A percentile compares a stretch with the other conserved stretches of the same genome.
Conservation (phyloP, 768 basidiomycete species). For the Agaricus blazei region DNA sequence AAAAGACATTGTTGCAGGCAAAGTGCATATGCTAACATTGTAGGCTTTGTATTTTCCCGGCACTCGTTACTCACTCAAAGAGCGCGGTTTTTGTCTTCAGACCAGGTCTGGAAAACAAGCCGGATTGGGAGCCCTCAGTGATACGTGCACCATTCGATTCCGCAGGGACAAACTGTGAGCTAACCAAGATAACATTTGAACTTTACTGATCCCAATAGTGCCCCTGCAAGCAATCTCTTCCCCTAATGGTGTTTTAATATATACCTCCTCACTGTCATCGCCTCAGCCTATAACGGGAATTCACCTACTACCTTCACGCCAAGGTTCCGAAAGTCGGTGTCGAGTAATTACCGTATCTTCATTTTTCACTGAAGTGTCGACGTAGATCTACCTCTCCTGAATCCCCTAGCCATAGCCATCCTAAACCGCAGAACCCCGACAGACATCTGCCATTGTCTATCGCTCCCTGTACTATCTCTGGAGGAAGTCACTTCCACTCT, state of each 20-base stretch:
- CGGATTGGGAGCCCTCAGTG: constrained; percentile 42
- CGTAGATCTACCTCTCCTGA: constrained; percentile 15
- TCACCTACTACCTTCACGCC: constrained; percentile 37
- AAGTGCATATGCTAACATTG: constrained; percentile 48
- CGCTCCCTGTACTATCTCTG: constrained; percentile 33
- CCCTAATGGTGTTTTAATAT: constrained; percentile 54
- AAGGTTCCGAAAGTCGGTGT: neutral
- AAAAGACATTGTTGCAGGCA: constrained; percentile 43
- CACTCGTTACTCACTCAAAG: too few relatives aligned
- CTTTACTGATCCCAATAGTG: constrained; percentile 33
- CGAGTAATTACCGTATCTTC: neutral
- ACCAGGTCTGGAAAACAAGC: constrained; percentile 46
- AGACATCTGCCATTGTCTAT: constrained; percentile 57
- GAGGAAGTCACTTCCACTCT: constrained; percentile 43
- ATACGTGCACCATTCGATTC: constrained; percentile 38
- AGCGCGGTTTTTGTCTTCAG: constrained; percentile 24
- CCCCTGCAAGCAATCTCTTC: constrained; percentile 52
- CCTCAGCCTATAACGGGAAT: constrained; percentile 34
- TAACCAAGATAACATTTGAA: neutral
- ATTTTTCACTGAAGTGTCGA: neutral
- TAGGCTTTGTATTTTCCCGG: constrained; percentile 22
- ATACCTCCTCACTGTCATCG: constrained; percentile 43
- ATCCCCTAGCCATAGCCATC: constrained; percentile 35
- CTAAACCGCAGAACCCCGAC: constrained; percentile 46
- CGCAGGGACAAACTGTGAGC: constrained; percentile 48